These are phyloP conservation scores for Metarhizium brunneum DNA, from an alignment of 2,329 filamentous ascomycete species.

Conservation along the genomic window DNA sequence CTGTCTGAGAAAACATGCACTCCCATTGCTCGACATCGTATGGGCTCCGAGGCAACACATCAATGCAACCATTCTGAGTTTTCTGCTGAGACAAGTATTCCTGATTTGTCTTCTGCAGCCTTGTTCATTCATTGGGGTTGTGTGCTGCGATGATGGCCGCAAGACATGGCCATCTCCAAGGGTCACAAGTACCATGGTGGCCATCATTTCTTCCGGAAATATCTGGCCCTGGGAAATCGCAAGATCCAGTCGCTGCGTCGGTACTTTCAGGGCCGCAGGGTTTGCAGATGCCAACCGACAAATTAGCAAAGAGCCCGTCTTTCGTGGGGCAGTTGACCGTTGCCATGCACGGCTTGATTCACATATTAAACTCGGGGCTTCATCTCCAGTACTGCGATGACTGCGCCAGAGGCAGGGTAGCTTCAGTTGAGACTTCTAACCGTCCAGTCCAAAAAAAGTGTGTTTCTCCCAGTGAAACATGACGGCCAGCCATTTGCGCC, in stretches of 20 bases:
- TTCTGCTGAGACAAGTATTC: background rate
- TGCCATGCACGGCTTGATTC: no score
- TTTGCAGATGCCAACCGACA: no score
- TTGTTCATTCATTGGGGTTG: background rate
- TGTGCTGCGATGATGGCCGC: background rate
- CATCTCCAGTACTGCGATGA: background rate
- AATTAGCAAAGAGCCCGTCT: no score
- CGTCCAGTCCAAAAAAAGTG: constrained; percentile 31
- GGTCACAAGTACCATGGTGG: no score
- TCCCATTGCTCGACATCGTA: background rate
- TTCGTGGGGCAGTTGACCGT: no score
- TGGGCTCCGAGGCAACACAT: background rate
- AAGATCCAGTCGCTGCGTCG: no score
- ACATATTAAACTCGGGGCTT: no score
- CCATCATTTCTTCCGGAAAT: no score
- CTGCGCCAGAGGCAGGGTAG: background rate
- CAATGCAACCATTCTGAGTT: background rate
- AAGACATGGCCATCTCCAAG: no score
- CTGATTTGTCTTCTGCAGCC: background rate
- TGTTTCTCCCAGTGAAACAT: constrained; percentile 11
- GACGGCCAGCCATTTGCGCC: constrained; percentile 5
- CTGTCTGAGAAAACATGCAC: background rate
- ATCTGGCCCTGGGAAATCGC: no score
- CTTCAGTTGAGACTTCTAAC: constrained; percentile 22
- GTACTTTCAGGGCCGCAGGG: no score